A percentile compares a stretch with the other conserved stretches of the same genome.
phyloP scores from a whole-genome alignment of 257 asterid genomes.

The Cynanchum wilfordii region DNA sequence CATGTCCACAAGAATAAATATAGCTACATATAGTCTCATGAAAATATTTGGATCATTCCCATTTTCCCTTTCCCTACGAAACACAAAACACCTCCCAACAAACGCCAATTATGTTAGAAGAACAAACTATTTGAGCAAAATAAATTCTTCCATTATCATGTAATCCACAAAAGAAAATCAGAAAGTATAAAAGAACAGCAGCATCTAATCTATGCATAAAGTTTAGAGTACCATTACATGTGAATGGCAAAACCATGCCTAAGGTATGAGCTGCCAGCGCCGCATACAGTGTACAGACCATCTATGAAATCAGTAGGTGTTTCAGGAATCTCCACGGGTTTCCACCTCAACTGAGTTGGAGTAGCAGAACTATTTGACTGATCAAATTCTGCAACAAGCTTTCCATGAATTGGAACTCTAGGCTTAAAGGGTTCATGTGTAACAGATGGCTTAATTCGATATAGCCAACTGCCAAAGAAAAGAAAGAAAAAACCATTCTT shows the following conservation, averaged over 20 bases:
- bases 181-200: neutral
- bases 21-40: neutral
- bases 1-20: neutral
- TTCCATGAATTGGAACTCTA: conserved; percentile 62
- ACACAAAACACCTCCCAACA: neutral
- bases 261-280: conserved; percentile 95
- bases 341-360: conserved; percentile 96
- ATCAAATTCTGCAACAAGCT: conserved; percentile 81
- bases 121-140: neutral
- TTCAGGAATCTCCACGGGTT: conserved; percentile 63
- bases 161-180: neutral
- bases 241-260: conserved; percentile 97
- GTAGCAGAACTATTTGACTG: conserved; percentile 71
- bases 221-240: conserved; percentile 48
- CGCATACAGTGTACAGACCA: conserved; percentile 83
- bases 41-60: neutral
- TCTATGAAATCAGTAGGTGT: conserved; percentile 72
- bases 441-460: conserved; percentile 89
- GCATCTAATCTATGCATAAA: neutral
- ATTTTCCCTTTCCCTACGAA: neutral
- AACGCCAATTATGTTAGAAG: neutral
- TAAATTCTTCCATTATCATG: neutral
- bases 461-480: conserved; percentile 62
- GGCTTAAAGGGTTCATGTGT: conserved; percentile 92
- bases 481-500: neutral